A percentile compares a stretch with the other conserved stretches of the same genome.
phyloP scores from a whole-genome alignment of 306 rosid genomes.

The Senna tora region DNA sequence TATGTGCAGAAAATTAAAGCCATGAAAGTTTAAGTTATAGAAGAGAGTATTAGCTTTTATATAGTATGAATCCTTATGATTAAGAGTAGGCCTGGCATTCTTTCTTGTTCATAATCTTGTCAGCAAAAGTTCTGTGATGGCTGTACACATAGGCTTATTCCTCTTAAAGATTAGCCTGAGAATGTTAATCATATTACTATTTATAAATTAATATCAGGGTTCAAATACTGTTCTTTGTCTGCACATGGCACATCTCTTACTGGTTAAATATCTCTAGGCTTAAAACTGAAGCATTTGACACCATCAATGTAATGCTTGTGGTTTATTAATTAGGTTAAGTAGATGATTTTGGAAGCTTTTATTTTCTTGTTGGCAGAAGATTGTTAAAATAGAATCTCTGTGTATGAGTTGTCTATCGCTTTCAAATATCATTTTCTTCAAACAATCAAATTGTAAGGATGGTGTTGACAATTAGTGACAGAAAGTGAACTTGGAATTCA shows the following conservation, averaged over 20 bases:
- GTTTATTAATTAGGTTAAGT: conserved; percentile 5
- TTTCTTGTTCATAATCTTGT: conserved; percentile 51
- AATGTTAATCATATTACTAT: conserved; percentile 11
- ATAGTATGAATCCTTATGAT: background rate
- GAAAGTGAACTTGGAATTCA: conserved; percentile 13
- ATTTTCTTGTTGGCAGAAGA: background rate
- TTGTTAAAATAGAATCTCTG: background rate
- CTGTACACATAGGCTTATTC: conserved; percentile 28
- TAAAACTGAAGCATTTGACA: conserved; percentile 11
- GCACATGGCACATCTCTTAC: background rate
- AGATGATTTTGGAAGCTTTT: background rate
- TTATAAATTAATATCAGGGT: conserved; percentile 16
- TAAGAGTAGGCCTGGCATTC: conserved; percentile 45
- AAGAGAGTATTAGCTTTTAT: background rate
- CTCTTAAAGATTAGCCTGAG: conserved; percentile 37
- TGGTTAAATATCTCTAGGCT: background rate
- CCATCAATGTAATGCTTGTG: conserved; percentile 2
- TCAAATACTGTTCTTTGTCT: conserved; percentile 30
- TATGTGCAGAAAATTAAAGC: conserved; percentile 59
- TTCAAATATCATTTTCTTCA: conserved; percentile 31
- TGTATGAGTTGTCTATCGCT: background rate
- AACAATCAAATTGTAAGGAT: conserved; percentile 5
- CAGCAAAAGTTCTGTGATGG: conserved; percentile 1
- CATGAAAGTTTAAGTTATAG: conserved; percentile 12
- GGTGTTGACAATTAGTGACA: background rate